These are phyloP conservation scores for Citrus reticulata DNA, from an alignment of 345 rosid species.

Conservation along the genomic window DNA sequence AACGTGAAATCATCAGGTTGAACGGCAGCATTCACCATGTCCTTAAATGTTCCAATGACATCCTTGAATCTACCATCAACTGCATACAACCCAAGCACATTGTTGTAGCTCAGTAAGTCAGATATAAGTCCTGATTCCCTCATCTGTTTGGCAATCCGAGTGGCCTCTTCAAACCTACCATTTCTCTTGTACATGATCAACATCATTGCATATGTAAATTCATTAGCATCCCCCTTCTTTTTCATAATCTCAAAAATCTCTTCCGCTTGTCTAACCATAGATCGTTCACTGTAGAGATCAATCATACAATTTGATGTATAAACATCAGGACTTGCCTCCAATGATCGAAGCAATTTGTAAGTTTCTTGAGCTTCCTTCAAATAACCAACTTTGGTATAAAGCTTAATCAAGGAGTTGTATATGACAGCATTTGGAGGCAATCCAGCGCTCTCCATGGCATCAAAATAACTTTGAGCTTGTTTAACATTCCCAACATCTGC, in stretches of 20 bases:
- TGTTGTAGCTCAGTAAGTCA: constrained; percentile 67
- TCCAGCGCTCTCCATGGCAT: constrained; percentile 59
- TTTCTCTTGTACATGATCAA: constrained; percentile 75
- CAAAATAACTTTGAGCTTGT: constrained; percentile 52
- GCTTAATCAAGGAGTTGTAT: constrained; percentile 76
- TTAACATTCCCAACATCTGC: constrained; percentile 71
- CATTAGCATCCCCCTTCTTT: constrained; percentile 62
- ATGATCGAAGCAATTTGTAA: constrained; percentile 50
- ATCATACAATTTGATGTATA: constrained; percentile 83
- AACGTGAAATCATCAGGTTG: constrained; percentile 58
- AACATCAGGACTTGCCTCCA: constrained; percentile 40
- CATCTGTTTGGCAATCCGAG: constrained; percentile 63
- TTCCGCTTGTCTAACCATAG: constrained; percentile 65
- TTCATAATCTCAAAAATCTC: constrained; percentile 60
- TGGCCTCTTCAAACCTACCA: constrained; percentile 68
- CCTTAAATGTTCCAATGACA: constrained; percentile 52
- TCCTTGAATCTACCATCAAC: constrained; percentile 72
- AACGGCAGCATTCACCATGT: constrained; percentile 57
- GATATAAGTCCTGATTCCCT: constrained; percentile 52
- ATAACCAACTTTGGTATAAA: constrained; percentile 74
- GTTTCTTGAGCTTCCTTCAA: constrained; percentile 72
- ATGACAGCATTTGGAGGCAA: constrained; percentile 53
- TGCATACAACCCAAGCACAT: constrained; percentile 56
- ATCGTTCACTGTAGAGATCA: constrained; percentile 67
- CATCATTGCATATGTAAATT: constrained; percentile 84